These are phyloP conservation scores for Arthroderma sp. DNA, from an alignment of 2,329 filamentous ascomycete genomes.

Conservation along the genomic window DNA sequence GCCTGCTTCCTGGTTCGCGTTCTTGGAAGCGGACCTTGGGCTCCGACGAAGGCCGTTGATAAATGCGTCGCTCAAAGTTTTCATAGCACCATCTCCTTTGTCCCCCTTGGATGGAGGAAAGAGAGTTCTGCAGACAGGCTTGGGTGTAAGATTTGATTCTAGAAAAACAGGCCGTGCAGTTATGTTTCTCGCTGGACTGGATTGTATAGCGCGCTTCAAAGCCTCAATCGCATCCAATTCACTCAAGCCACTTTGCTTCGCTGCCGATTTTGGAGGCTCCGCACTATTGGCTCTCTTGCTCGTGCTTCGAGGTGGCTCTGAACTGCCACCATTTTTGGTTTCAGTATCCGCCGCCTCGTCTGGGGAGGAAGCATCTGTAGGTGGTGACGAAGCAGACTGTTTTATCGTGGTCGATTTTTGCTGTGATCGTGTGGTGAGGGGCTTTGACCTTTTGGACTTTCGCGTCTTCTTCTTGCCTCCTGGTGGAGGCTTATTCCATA, in stretches of 20 bases:
- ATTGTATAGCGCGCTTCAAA: slow-evolving; percentile 44
- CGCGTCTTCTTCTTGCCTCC: slow-evolving; percentile 30
- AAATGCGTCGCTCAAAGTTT: slow-evolving; percentile 23
- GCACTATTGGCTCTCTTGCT: slow-evolving; percentile 37
- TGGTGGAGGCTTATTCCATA: slow-evolving; percentile 57
- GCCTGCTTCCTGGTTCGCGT: slow-evolving; percentile 33
- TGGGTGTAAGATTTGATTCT: slow-evolving; percentile 43
- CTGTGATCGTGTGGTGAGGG: slow-evolving; percentile 14
- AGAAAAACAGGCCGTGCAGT: slow-evolving; percentile 29
- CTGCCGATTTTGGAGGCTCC: slow-evolving; percentile 28
- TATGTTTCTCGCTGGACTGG: slow-evolving; percentile 44
- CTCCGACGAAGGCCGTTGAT: slow-evolving; percentile 38
- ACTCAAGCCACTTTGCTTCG: slow-evolving; percentile 23
- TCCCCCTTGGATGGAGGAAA: slow-evolving; percentile 29
- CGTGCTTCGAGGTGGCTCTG: slow-evolving; percentile 17
- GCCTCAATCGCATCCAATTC: slow-evolving; percentile 32
- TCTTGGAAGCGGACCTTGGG: slow-evolving; percentile 24
- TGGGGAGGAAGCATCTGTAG: slow-evolving; percentile 10
- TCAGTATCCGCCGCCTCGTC: slow-evolving; percentile 10
- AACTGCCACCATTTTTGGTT: slow-evolving; percentile 18
- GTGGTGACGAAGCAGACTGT: slow-evolving; percentile 21
- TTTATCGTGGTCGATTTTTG: slow-evolving; percentile 15
- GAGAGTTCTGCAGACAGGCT: slow-evolving; percentile 35
- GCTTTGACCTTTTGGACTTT: slow-evolving; percentile 22
- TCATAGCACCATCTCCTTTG: slow-evolving; percentile 24